Evolutionary conservation across 306 rosid species (phyloP), one percentile per base, ranked within the genome.

Genomic region (Vigna mungo): DNA sequence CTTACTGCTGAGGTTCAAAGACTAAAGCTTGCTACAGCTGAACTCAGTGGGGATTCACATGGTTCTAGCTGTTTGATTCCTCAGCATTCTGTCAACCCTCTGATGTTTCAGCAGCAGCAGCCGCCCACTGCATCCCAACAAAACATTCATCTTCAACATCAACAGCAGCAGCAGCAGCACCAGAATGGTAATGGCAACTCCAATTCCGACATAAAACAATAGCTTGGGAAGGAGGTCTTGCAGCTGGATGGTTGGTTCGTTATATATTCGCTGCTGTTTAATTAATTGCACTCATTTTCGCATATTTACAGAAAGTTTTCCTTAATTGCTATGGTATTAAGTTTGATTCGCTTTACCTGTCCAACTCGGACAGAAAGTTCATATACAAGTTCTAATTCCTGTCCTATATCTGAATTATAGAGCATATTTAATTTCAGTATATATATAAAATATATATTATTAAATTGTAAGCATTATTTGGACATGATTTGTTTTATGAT

Each of bases 1-100:
- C 82, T 94, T 51, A 94, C 96, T 6, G 79, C 93, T n/a, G 98
- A 94, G 83, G 98, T 94, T 76, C 98, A 90, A 84, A 86, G 96
- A 72, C 87, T 92, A 71, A 94, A 94, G 85, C 36, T 94, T 30
- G 94, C 97, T 39, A 89, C 94, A 3, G 76, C 93, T 7, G 97
- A 92, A 74, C 25, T 92, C 71, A 84, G 81, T 13, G 91, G 90
- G 1, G 95, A 93, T 2, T 85, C 90, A 7, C 90, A 76, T 53
- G 75, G 86, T 81, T 85, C 96, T n/a, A 85, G 83, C 85, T 62
- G 84, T 80, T 74, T 88, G 87, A 76, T 82, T 59, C 77, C 81
- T 0, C 92, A 86, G 76, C 86, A 79, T 84, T 87, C 91, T 41
- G 84, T 75, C 20, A 89, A 81, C 82, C 81, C 85, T 67, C 82